phyloP scores from a whole-genome alignment of 139 green algal species.

The Ostreobium quekettii region DNA sequence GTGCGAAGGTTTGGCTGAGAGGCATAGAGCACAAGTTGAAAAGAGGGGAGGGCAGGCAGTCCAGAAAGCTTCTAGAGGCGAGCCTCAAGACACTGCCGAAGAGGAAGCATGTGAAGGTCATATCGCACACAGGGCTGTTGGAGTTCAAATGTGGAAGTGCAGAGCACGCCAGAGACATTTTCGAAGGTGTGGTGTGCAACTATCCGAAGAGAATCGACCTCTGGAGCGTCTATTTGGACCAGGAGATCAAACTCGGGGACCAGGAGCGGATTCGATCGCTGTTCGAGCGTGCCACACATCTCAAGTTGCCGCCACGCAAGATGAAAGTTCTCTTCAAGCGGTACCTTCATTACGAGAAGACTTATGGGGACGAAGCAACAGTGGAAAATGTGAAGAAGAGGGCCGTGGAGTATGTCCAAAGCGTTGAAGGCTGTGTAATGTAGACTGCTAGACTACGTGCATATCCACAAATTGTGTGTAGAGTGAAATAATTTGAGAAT shows the following conservation, averaged over 20 bases:
- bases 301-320: constrained; percentile 81
- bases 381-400: constrained; percentile 76
- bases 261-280: constrained; percentile 52
- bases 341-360: constrained; percentile 87
- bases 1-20: constrained; percentile 62
- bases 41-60: background rate
- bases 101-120: constrained; percentile 89
- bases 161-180: constrained; percentile 70
- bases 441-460: too few species aligned
- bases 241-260: constrained; percentile 64
- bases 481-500: too few species aligned
- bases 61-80: constrained; percentile 49
- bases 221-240: constrained; percentile 93
- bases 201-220: constrained; percentile 91
- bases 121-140: constrained; percentile 62
- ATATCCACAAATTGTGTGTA: too few species aligned
- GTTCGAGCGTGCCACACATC: constrained; percentile 77
- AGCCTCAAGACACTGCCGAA: constrained; percentile 63
- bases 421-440: too few species aligned
- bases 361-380: constrained; percentile 49
- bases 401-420: constrained; percentile 84
- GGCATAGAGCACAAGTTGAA: constrained; percentile 46
- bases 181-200: constrained; percentile 84
- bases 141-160: constrained; percentile 70
- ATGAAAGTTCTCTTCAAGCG: constrained; percentile 88